Base-by-base conservation (phyloP, 805 yeast species). In the Wickerhamomyces rabaulensis region DNA sequence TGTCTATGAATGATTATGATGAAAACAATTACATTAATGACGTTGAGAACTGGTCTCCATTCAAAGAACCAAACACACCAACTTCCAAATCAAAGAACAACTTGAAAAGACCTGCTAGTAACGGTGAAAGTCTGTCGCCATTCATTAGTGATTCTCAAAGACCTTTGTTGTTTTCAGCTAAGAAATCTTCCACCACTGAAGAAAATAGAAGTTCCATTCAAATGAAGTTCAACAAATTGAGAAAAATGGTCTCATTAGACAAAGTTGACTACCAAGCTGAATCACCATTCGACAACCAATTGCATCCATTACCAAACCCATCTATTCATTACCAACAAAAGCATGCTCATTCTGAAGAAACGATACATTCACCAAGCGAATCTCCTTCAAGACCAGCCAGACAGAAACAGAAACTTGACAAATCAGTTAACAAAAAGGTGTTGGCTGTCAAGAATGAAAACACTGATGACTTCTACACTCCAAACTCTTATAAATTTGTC, bases 401-500 rank as follows among this genome's bases (percentile, higher is more conserved):
- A 51, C 65, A 61, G 43, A 56, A 55, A 29, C 52, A 43, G 33
- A 56, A 52, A 26, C 41, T 46, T 1, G 59, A 56, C 17, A 52
- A 47, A 22, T 7, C 39, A 2, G 17, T 22, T 9, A 52, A 47
- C 42, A 57, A 51, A 29, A 40, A 43, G 2, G 23, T 52, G 3
- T 12, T 49, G 8, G 50, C 42, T 22, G 9, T 51, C 21, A 54
- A 49, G 41, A 25, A 41, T 17, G 16, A 38, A 2, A 49, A 46
- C 6, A 53, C 51, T 6, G 50, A 35, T 3, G 62, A 61, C n/a
- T 69, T 68, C 47, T 56, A 64, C 29, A 75, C 83, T 0, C 82
- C 85, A 1, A 79, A 74, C 36, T 70, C 76, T 15, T 87, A 83
- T 64, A 77, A 80, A 52, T 78, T 80, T 41, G 94, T 86, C 20